Evolutionary conservation across 2,329 filamentous ascomycete genomes (phyloP).

Genomic region (Neopestalotiopsis sp.): DNA sequence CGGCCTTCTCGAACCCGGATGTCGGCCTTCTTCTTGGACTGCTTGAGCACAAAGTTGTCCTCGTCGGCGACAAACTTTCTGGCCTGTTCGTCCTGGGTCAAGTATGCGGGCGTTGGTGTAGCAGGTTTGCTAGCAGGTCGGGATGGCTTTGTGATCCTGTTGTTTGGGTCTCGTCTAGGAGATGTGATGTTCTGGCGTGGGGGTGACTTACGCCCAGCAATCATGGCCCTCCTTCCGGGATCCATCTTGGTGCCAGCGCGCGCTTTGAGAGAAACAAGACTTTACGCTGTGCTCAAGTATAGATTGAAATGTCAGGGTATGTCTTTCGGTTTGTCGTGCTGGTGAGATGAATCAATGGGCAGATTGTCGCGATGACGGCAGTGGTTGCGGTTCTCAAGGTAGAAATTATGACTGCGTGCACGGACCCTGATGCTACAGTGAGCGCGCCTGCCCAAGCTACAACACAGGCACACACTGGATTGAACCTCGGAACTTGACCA

Average conservation of each 20-base stretch:
- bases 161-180: constrained; percentile 60
- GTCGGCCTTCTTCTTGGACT: constrained; percentile 97
- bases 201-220: constrained; percentile 51
- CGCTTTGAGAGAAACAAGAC: background rate
- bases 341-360: background rate
- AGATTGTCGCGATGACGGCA: background rate
- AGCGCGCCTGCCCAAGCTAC: background rate
- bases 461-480: background rate
- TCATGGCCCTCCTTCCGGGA: constrained; percentile 60
- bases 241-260: constrained; percentile 48
- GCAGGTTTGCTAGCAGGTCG: constrained; percentile 35
- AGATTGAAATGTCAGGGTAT: background rate
- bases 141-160: constrained; percentile 60
- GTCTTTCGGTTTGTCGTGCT: background rate
- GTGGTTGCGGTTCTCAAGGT: background rate
- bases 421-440: background rate
- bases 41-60: constrained; percentile 93
- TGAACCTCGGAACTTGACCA: background rate
- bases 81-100: constrained; percentile 79
- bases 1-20: constrained; percentile 91
- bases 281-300: background rate
- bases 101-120: constrained; percentile 41
- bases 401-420: background rate
- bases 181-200: constrained; percentile 56
- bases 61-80: constrained; percentile 90